Conservation (phyloP, 129 eudicot genomes). For the Flaveria linearis region DNA sequence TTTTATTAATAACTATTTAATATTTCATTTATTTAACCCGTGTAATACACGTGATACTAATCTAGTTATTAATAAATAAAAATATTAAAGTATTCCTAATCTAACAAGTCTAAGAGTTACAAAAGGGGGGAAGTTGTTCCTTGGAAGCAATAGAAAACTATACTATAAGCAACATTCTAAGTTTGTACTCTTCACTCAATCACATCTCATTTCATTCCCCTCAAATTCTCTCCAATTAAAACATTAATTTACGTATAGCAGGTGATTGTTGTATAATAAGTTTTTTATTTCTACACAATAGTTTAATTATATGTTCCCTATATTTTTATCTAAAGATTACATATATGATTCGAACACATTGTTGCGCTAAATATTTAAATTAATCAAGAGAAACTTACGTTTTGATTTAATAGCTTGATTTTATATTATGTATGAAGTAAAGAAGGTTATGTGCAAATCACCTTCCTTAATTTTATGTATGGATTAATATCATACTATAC, state of each 20-base stretch:
- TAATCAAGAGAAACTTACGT: neutral
- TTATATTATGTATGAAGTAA: neutral
- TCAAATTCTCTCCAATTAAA: neutral
- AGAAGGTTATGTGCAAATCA: too few species aligned
- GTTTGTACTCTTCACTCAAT: slow-evolving; percentile 14
- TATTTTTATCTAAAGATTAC: neutral
- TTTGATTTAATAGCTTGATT: too few species aligned
- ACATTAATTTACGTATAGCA: neutral
- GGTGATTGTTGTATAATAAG: neutral
- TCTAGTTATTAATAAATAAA: too few species aligned
- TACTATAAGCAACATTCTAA: slow-evolving; percentile 24
- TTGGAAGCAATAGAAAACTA: slow-evolving; percentile 36
- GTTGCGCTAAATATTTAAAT: neutral
- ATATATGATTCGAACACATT: neutral
- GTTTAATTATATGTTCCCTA: neutral
- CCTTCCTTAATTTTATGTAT: too few species aligned
- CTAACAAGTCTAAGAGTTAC: neutral
- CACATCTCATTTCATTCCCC: slow-evolving; percentile 28
- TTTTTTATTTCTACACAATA: neutral
- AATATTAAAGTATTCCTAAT: neutral
- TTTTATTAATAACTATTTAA: too few species aligned
- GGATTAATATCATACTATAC: too few species aligned
- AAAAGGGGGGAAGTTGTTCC: slow-evolving; percentile 30
- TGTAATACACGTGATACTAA: too few species aligned
- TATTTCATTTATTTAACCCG: too few species aligned